Conservation (phyloP, 1,139 yeast species). For the Candida sanyaensis region DNA sequence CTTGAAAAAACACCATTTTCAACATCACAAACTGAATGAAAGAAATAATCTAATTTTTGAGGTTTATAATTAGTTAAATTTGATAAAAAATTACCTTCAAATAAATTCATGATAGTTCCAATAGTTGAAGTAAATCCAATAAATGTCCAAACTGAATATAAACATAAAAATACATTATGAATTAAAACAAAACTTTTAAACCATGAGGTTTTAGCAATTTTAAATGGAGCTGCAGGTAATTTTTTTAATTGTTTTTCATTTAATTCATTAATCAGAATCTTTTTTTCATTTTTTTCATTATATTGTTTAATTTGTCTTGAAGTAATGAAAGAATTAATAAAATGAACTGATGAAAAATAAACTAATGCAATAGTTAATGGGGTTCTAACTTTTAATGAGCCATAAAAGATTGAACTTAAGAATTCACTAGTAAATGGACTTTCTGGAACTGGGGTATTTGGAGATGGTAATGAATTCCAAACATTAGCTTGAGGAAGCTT, state of each 20-base stretch:
- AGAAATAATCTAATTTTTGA: slow-evolving; percentile 28
- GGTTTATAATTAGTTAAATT: slow-evolving; percentile 7
- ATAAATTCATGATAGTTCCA: slow-evolving; percentile 33
- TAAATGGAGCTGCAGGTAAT: slow-evolving; percentile 59
- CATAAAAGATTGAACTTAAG: slow-evolving; percentile 27
- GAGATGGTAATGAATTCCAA: slow-evolving; percentile 31
- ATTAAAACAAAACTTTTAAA: slow-evolving; percentile 60
- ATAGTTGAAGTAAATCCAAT: slow-evolving; percentile 63
- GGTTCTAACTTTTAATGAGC: slow-evolving; percentile 41
- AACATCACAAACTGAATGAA: slow-evolving; percentile 65
- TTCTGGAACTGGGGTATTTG: slow-evolving; percentile 34
- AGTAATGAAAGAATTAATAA: slow-evolving; percentile 45
- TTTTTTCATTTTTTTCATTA: slow-evolving; percentile 13
- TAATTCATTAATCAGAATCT: slow-evolving; percentile 1
- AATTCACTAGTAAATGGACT: slow-evolving; percentile 36
- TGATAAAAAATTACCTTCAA: slow-evolving; percentile 19
- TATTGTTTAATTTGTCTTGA: slow-evolving; percentile 35
- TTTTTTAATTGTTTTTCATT: slow-evolving; percentile 12
- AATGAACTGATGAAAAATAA: slow-evolving; percentile 63
- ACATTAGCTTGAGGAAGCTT: slow-evolving; percentile 40
- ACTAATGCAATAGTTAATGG: slow-evolving; percentile 62
- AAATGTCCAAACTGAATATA: slow-evolving; percentile 73
- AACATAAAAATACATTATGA: slow-evolving; percentile 65
- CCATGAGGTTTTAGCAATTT: slow-evolving; percentile 43
- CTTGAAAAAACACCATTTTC: slow-evolving; percentile 58